These are phyloP conservation scores for Irpex rosettiformis DNA, from an alignment of 1,284 basidiomycete species.

Conservation along the genomic window DNA sequence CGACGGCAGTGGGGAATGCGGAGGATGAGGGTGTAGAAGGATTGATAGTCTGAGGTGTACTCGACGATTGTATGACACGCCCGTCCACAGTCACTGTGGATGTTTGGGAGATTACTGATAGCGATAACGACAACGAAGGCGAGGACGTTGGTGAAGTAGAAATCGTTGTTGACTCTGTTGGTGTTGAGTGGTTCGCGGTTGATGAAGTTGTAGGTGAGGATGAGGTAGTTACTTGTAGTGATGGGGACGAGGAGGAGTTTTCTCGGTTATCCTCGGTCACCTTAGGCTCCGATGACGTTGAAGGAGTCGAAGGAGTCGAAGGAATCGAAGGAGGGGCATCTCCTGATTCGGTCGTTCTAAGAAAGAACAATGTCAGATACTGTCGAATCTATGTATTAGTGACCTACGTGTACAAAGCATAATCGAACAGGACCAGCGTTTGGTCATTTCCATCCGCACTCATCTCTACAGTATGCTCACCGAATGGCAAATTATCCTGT, in stretches of 20 bases:
- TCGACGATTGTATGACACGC: background rate
- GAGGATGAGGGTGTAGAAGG: background rate
- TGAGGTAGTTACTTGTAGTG: background rate
- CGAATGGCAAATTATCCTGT: slow-evolving; percentile 1
- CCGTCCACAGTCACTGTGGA: background rate
- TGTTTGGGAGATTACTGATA: background rate
- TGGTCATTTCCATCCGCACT: background rate
- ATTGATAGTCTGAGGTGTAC: background rate
- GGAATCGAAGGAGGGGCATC: background rate
- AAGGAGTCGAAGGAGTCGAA: background rate
- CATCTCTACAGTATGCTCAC: slow-evolving; percentile 8
- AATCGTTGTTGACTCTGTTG: background rate
- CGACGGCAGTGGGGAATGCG: background rate
- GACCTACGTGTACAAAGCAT: slow-evolving; percentile 12
- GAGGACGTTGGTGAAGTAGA: background rate
- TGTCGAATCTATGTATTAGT: background rate
- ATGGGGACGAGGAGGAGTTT: background rate
- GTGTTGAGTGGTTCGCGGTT: background rate
- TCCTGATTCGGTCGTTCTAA: background rate
- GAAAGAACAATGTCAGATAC: background rate
- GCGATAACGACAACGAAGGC: background rate
- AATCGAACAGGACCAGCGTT: slow-evolving; percentile 8
- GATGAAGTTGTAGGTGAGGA: background rate
- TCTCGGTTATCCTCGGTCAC: background rate
- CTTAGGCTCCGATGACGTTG: background rate